Conservation (phyloP, 139 green algal genomes). For the Chlamydomonas schloesseri region DNA sequence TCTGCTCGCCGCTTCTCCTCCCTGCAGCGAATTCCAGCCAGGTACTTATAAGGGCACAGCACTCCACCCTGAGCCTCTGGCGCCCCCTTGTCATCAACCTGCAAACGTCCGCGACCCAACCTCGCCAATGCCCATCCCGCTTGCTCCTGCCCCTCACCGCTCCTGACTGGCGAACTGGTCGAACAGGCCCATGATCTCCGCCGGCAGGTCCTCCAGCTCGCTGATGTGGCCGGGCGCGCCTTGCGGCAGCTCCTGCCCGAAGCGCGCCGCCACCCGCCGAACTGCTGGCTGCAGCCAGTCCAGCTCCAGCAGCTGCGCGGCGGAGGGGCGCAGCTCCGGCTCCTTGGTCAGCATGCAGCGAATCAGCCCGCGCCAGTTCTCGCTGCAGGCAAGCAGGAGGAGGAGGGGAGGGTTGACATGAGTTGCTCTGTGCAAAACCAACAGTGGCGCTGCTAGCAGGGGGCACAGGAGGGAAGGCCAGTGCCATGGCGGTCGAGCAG, state of each 20-base stretch:
- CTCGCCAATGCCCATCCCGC: background rate
- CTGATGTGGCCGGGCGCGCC: background rate
- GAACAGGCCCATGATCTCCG: conserved; percentile 9
- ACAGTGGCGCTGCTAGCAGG: background rate
- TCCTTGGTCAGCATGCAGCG: conserved; percentile 50
- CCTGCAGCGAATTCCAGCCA: too few species aligned
- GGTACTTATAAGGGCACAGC: too few species aligned
- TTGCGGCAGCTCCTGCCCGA: conserved; percentile 25
- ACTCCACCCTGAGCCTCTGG: too few species aligned
- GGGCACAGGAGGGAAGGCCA: too few species aligned
- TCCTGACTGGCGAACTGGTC: conserved; percentile 34
- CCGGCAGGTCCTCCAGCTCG: conserved; percentile 6
- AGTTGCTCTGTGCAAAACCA: too few species aligned
- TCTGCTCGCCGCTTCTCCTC: conserved; percentile 31
- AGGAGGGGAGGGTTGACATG: too few species aligned
- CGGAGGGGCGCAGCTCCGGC: conserved; percentile 32
- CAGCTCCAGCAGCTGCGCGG: conserved; percentile 42
- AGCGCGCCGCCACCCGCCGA: conserved; percentile 16
- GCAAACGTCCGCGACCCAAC: background rate
- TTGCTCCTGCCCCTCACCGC: background rate
- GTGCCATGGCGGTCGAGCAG: too few species aligned
- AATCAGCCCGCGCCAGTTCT: conserved; percentile 41
- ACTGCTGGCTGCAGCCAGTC: conserved; percentile 46
- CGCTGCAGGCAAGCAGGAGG: conserved; percentile 27
- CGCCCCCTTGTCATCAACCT: background rate